phyloP scores from a whole-genome alignment of 2,329 filamentous ascomycete genomes.

The Beauveria scarabaeidicola region DNA sequence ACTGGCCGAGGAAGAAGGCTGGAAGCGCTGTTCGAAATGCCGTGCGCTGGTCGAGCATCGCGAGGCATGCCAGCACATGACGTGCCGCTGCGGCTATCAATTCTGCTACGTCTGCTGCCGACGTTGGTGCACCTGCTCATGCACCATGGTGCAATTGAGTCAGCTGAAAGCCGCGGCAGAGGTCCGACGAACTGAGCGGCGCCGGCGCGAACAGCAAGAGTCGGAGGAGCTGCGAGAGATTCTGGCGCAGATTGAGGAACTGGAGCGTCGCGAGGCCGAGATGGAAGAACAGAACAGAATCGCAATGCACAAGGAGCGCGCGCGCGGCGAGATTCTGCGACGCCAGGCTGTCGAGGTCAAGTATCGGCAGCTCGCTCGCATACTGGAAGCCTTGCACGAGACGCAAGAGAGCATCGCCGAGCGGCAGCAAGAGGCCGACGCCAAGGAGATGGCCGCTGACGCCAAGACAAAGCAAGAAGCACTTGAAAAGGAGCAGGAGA shows the following conservation, averaged over 20 bases:
- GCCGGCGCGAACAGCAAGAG: conserved; percentile 25
- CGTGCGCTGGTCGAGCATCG: conserved; percentile 65
- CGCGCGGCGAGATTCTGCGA: conserved; percentile 31
- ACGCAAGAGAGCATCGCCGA: conserved; percentile 32
- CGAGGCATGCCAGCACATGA: conserved; percentile 81
- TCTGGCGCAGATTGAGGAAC: conserved; percentile 38
- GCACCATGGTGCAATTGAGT: conserved; percentile 40
- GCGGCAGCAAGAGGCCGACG: conserved; percentile 30
- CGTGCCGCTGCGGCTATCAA: conserved; percentile 68
- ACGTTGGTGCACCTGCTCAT: conserved; percentile 66
- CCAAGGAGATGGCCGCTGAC: conserved; percentile 18
- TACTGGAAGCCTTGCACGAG: conserved; percentile 33
- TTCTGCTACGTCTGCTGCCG: conserved; percentile 77
- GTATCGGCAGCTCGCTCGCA: conserved; percentile 28
- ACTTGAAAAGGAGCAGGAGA: conserved; percentile 25
- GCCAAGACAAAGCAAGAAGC: conserved; percentile 19
- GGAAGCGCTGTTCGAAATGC: conserved; percentile 65
- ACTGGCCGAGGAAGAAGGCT: conserved; percentile 61
- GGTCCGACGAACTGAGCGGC: conserved; percentile 26
- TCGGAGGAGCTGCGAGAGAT: conserved; percentile 29
- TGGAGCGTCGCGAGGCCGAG: conserved; percentile 37
- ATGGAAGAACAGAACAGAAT: conserved; percentile 31
- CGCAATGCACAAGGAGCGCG: conserved; percentile 32
- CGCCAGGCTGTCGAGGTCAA: conserved; percentile 29
- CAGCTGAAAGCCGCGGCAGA: conserved; percentile 30